Base-by-base conservation (phyloP, 1,139 yeast genomes). In the Hansenula lynferdii region DNA sequence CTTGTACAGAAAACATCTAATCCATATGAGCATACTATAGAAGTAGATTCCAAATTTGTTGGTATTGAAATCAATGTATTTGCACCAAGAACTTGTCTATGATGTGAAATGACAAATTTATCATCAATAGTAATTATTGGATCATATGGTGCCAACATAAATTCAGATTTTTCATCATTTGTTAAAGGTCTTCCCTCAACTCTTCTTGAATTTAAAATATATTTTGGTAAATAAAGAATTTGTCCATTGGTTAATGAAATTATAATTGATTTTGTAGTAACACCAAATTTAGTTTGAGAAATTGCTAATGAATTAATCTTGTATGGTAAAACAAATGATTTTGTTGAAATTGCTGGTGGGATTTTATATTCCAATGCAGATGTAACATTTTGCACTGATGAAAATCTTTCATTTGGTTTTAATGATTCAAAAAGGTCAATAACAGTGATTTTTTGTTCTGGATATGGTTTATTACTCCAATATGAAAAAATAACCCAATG, bases 401-500 rank as follows among this genome's bases (percentile, higher is more conserved):
- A 58, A 35, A 37, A 48, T 45, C 75, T 67, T 34, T 54, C 57
- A 49, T 80, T 73, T n/a, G 83, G 75, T 3, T 50, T 59, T 8
- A 65, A 53, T 1, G 85, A 75, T 55, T 85, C 95, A 60, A 79
- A 92, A 35, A 92, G 61, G 57, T 92, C 97, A 55, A 87, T 66
- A 1, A 85, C 89, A 16, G 72, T 77, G 14, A 92, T 57, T 49
- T 82, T 73, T 58, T 48, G 74, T 54, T 64, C 70, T 9, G 69
- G 64, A 24, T 60, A 47, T 12, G 84, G 84, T 4, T 59, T 59
- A 3, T 59, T 57, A 37, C 78, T 67, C 56, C 71, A 75, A 56
- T 75, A 85, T 0, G 92, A 67, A 57, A 85, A 84, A 5, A 85
- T 71, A 12, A 87, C 65, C 87, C 95, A 90, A 59, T 89, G 80